Evolutionary conservation across 306 rosid species (phyloP).

Genomic region (Lathyrus tuberosus): DNA sequence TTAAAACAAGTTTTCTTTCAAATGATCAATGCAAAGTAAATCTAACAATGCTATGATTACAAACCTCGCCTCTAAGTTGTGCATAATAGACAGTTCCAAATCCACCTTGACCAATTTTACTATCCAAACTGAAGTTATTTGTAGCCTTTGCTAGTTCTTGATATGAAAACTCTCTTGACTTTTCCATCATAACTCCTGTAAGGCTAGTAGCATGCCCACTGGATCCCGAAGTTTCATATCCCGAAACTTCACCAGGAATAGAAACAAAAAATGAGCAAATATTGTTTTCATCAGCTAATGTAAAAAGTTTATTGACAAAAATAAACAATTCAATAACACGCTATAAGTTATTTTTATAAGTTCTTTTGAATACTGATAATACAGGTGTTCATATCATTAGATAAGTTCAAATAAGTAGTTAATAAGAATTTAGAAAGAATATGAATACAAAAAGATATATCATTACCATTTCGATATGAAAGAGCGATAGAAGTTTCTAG

Average conservation of each 20-base stretch:
- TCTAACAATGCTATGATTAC: slow-evolving; percentile 6
- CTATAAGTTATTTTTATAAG: too few relatives aligned
- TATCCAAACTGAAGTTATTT: slow-evolving; percentile 66
- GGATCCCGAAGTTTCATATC: too few relatives aligned
- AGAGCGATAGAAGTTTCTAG: slow-evolving; percentile 42
- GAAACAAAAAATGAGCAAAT: too few relatives aligned
- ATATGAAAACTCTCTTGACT: slow-evolving; percentile 71
- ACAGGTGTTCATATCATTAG: too few relatives aligned
- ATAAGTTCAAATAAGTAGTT: too few relatives aligned
- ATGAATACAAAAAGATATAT: slow-evolving; percentile 34
- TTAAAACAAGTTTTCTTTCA: background rate
- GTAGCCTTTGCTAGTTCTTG: slow-evolving; percentile 81
- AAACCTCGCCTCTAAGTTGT: slow-evolving; percentile 82
- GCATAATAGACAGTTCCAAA: slow-evolving; percentile 46
- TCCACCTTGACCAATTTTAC: slow-evolving; percentile 83
- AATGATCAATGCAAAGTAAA: background rate
- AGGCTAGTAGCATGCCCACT: too few relatives aligned
- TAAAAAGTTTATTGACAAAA: too few relatives aligned
- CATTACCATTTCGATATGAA: slow-evolving; percentile 51
- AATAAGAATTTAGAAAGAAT: too few relatives aligned
- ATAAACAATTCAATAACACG: too few relatives aligned
- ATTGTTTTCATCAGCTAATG: too few relatives aligned
- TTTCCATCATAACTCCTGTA: slow-evolving; percentile 58
- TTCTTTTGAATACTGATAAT: too few relatives aligned
- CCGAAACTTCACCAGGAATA: too few relatives aligned